Conservation (phyloP, 2,329 filamentous ascomycete species). For the Alternaria gansuensis region DNA sequence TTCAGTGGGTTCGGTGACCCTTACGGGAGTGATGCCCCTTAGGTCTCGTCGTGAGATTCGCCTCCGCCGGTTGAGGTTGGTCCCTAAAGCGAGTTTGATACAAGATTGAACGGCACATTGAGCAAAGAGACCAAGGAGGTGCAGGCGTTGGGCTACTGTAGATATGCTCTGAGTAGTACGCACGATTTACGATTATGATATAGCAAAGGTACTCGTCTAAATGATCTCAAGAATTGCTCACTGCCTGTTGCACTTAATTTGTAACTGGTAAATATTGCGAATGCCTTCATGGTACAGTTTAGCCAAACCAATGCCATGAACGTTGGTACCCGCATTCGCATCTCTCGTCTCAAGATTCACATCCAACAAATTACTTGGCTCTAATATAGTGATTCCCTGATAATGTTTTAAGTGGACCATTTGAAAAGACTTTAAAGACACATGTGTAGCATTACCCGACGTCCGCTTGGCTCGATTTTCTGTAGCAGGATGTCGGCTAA, state of each 20-base stretch:
- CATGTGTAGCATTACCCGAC: background rate
- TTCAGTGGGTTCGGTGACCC: no score
- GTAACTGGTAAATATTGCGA: background rate
- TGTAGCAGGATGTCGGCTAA: conserved; percentile 46
- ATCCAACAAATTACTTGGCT: background rate
- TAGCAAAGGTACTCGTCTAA: background rate
- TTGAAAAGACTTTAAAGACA: no score
- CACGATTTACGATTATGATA: background rate
- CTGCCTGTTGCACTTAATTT: background rate
- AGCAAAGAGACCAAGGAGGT: no score
- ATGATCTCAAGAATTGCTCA: no score
- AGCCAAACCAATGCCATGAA: background rate
- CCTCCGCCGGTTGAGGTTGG: no score
- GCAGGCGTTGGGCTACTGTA: no score
- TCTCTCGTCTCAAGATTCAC: background rate
- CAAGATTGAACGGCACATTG: no score
- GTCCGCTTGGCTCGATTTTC: conserved; percentile 46
- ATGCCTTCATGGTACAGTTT: background rate
- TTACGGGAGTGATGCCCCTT: no score
- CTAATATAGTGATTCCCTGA: background rate
- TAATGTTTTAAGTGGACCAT: background rate
- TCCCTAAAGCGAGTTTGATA: no score
- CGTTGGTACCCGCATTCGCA: background rate
- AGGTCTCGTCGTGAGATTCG: no score
- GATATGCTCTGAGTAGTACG: background rate